Conservation (phyloP, 208 protist species). For the Wallacemonas sp. region DNA sequence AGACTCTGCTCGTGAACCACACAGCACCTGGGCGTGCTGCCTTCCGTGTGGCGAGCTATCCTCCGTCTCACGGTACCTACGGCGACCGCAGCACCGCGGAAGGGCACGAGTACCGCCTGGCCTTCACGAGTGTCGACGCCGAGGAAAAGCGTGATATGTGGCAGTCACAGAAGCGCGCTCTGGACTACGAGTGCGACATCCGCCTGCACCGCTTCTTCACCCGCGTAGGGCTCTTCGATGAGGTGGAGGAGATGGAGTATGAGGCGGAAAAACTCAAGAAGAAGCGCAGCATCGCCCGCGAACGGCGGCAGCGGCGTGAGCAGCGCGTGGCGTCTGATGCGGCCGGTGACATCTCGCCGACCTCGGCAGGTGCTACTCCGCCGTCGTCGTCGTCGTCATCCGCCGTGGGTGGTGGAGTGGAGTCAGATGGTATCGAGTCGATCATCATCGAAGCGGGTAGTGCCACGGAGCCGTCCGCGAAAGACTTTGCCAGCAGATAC, state of each 20-base stretch:
- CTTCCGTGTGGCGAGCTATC: conserved; percentile 43
- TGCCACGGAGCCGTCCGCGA: background rate
- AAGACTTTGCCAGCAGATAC: conserved; percentile 5
- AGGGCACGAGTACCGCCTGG: conserved; percentile 71
- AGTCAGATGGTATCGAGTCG: conserved; percentile 17
- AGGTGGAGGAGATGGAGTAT: conserved; percentile 73
- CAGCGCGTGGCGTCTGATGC: no score
- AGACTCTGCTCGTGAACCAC: conserved; percentile 53
- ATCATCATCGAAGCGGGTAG: conserved; percentile 4
- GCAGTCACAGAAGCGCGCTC: conserved; percentile 66
- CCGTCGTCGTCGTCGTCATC: conserved; percentile 14
- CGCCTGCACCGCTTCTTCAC: conserved; percentile 62
- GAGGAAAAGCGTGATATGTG: conserved; percentile 73
- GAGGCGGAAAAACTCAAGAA: conserved; percentile 62
- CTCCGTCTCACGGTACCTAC: conserved; percentile 65
- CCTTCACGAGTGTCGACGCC: conserved; percentile 63
- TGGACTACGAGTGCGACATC: conserved; percentile 88
- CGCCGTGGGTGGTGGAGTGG: conserved; percentile 4
- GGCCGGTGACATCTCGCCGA: background rate
- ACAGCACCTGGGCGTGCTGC: conserved; percentile 55
- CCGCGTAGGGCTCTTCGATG: conserved; percentile 52
- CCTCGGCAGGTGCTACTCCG: background rate
- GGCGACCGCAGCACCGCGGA: conserved; percentile 57
- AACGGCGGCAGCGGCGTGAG: conserved; percentile 26
- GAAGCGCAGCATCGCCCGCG: conserved; percentile 45